These are phyloP conservation scores for Mortierella sp. DNA, from an alignment of 371 early-diverging fungal species.

Conservation along the genomic window DNA sequence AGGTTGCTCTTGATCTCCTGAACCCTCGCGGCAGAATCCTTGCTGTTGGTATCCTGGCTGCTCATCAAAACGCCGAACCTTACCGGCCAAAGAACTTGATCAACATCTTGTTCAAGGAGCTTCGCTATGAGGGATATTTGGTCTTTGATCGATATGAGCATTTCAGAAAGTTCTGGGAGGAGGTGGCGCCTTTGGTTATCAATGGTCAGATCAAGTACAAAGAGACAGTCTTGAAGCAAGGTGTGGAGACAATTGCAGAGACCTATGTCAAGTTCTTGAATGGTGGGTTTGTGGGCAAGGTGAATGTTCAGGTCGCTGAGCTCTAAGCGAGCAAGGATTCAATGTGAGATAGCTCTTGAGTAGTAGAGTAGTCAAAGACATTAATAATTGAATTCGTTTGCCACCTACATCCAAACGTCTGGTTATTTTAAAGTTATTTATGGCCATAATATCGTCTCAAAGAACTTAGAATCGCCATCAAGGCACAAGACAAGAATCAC, in stretches of 20 bases:
- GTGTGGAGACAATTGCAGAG: conserved; percentile 80
- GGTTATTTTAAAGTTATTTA: too few species aligned
- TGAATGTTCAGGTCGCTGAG: conserved; percentile 72
- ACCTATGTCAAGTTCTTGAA: conserved; percentile 78
- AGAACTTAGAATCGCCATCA: too few species aligned
- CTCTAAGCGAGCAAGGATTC: conserved; percentile 4
- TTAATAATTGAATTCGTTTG: too few species aligned
- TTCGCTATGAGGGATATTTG: conserved; percentile 69
- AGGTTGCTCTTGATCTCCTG: conserved; percentile 64
- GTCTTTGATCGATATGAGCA: conserved; percentile 59
- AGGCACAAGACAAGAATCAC: too few species aligned
- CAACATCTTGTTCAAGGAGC: conserved; percentile 62
- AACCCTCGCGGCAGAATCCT: conserved; percentile 67
- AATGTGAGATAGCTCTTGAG: neutral
- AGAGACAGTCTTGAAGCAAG: conserved; percentile 68
- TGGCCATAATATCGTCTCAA: too few species aligned
- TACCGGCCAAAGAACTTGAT: conserved; percentile 61
- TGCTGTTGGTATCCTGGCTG: conserved; percentile 69
- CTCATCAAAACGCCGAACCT: conserved; percentile 65
- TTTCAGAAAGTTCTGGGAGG: conserved; percentile 58
- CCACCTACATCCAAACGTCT: too few species aligned
- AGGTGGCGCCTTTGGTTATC: conserved; percentile 60
- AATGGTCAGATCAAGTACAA: conserved; percentile 66
- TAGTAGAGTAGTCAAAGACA: neutral
- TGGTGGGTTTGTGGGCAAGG: conserved; percentile 87